Conservation (phyloP, 805 yeast species). For the Lachancea cidri region DNA sequence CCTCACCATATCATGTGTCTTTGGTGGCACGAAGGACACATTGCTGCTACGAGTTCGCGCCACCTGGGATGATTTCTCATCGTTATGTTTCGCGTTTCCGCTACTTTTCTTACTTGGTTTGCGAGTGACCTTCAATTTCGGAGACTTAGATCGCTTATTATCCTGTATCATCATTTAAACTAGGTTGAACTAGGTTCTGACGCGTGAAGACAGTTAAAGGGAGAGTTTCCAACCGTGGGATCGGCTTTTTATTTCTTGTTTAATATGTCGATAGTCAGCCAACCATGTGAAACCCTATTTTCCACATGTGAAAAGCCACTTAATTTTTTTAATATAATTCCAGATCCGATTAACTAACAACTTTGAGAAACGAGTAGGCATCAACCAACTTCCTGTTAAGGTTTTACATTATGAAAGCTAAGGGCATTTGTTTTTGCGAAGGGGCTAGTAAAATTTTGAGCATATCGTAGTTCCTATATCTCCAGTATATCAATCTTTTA, state of each 20-base stretch:
- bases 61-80: slow-evolving; percentile 1
- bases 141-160: slow-evolving; percentile 1
- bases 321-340: background rate
- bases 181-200: slow-evolving; percentile 8
- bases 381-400: too few species aligned
- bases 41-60: slow-evolving; percentile 32
- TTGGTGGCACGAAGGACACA: slow-evolving; percentile 33
- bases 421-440: too few species aligned
- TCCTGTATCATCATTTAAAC: slow-evolving; percentile 5
- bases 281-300: background rate
- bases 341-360: background rate
- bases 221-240: background rate
- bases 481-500: too few species aligned
- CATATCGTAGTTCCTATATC: too few species aligned
- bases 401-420: too few species aligned
- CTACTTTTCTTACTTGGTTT: background rate
- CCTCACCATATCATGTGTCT: slow-evolving; percentile 79
- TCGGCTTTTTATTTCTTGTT: background rate
- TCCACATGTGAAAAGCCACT: background rate
- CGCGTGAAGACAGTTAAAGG: background rate
- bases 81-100: background rate
- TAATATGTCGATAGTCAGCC: background rate
- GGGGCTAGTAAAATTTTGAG: too few species aligned
- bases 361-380: too few species aligned
- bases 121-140: background rate